Conservation (phyloP, 306 rosid genomes). For the Pueraria montana region DNA sequence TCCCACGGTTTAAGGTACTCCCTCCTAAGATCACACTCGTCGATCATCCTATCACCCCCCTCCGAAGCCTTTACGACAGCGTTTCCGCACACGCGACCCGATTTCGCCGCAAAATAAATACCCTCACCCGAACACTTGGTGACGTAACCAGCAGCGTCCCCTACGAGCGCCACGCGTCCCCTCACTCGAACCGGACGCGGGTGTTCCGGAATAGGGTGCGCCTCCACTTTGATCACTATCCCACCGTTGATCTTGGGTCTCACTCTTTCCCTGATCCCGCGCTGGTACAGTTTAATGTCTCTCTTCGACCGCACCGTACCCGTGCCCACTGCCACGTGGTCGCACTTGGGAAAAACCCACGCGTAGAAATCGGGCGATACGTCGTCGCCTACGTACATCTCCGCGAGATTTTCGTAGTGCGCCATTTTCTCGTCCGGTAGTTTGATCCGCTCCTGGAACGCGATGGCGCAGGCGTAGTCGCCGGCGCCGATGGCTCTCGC, state of each 20-base stretch:
- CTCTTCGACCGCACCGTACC: constrained; percentile 78
- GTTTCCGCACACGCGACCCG: constrained; percentile 85
- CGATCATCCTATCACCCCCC: constrained; percentile 71
- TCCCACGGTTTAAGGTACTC: constrained; percentile 90
- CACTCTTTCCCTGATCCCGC: constrained; percentile 73
- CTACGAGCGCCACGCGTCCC: constrained; percentile 89
- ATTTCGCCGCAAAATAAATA: constrained; percentile 83
- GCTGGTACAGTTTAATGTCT: constrained; percentile 73
- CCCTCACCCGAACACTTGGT: constrained; percentile 93
- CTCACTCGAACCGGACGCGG: constrained; percentile 73
- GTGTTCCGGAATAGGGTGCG: constrained; percentile 94
- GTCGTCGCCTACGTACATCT: constrained; percentile 84
- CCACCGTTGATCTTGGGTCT: constrained; percentile 73
- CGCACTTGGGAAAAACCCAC: constrained; percentile 95
- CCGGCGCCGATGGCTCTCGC: constrained; percentile 87
- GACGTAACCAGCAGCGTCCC: constrained; percentile 93
- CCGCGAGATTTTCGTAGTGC: constrained; percentile 79
- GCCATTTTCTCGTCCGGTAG: constrained; percentile 83
- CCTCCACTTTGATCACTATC: constrained; percentile 79
- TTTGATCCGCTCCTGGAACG: constrained; percentile 88
- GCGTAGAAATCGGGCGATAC: constrained; percentile 96
- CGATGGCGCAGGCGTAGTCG: constrained; percentile 76
- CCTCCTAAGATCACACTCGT: constrained; percentile 76
- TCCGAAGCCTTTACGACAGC: constrained; percentile 78
- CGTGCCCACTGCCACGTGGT: constrained; percentile 98